Percentiles rank a stretch among this genome's conserved stretches.
Evolutionary conservation across 108 stramenopile species (phyloP).

Genomic region (Nannochloropsis salina): DNA sequence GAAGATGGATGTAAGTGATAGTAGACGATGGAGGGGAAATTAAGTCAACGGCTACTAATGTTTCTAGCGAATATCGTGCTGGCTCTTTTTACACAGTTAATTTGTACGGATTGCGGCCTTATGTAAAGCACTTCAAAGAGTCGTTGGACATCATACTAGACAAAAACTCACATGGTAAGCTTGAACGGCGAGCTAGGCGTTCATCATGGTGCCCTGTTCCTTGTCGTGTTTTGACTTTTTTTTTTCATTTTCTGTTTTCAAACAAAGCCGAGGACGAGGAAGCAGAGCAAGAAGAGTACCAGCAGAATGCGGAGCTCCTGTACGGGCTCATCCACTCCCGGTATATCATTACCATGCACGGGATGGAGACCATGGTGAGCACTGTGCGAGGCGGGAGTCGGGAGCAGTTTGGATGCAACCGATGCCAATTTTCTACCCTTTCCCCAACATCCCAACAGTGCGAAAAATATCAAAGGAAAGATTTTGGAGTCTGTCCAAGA

Average conservation of each 20-base stretch:
- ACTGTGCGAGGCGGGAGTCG: background rate
- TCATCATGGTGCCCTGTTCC: too few species aligned
- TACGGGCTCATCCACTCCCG: constrained; percentile 90
- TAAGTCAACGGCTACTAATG: background rate
- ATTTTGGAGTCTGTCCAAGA: constrained; percentile 82
- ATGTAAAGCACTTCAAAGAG: constrained; percentile 77
- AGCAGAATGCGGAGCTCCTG: constrained; percentile 39
- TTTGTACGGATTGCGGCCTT: constrained; percentile 75
- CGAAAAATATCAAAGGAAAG: constrained; percentile 73
- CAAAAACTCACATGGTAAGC: constrained; percentile 32
- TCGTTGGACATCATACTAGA: constrained; percentile 85
- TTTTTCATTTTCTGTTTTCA: background rate
- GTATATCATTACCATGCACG: constrained; percentile 85
- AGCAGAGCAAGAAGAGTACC: background rate
- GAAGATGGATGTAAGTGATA: constrained; percentile 67
- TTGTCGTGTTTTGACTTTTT: background rate
- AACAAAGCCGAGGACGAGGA: constrained; percentile 5
- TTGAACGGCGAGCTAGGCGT: background rate
- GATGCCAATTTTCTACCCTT: background rate
- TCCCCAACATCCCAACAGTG: background rate
- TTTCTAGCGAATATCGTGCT: background rate
- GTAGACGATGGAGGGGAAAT: background rate
- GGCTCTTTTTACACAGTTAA: constrained; percentile 57
- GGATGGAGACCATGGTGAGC: constrained; percentile 74
- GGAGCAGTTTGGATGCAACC: background rate